phyloP scores from a whole-genome alignment of 1,284 basidiomycete genomes.

The Vanrija pseudolonga region DNA sequence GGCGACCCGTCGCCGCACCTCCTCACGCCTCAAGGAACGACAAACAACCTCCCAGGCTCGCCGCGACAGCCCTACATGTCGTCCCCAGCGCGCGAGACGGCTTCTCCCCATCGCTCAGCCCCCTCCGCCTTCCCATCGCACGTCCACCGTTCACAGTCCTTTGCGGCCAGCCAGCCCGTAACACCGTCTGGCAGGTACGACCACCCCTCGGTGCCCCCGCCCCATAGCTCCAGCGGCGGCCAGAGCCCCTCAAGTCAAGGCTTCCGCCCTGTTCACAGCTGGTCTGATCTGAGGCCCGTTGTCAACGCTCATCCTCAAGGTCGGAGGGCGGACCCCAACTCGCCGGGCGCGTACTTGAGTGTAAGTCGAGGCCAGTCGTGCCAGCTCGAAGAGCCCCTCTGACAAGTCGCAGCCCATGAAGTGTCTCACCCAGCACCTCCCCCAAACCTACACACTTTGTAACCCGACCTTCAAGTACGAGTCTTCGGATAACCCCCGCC shows the following conservation, averaged over 20 bases:
- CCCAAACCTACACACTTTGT: constrained; percentile 86
- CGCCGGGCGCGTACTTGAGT: constrained; percentile 42
- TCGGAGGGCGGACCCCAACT: constrained; percentile 43
- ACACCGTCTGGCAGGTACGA: constrained; percentile 27
- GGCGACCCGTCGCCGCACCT: constrained; percentile 21
- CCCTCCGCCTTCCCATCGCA: background rate
- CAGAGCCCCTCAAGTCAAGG: constrained; percentile 24
- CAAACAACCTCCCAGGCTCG: constrained; percentile 2
- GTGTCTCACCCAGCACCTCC: constrained; percentile 77
- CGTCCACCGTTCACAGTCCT: constrained; percentile 19
- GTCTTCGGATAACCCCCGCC: constrained; percentile 81
- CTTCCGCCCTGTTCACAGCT: constrained; percentile 37
- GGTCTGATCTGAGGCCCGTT: constrained; percentile 36
- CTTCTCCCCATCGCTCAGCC: constrained; percentile 4
- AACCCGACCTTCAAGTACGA: constrained; percentile 91
- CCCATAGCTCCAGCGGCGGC: background rate
- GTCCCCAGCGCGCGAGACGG: background rate
- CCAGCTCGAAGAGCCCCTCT: background rate
- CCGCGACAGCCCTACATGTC: background rate
- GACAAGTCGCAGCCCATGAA: constrained; percentile 64
- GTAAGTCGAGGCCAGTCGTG: constrained; percentile 18
- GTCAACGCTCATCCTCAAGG: constrained; percentile 33
- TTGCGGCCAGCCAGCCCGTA: constrained; percentile 34
- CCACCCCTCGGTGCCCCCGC: background rate
- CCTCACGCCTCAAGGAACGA: constrained; percentile 12